Base-by-base conservation (phyloP, 106 monocot genomes). In the Dendrobium catenatum region DNA sequence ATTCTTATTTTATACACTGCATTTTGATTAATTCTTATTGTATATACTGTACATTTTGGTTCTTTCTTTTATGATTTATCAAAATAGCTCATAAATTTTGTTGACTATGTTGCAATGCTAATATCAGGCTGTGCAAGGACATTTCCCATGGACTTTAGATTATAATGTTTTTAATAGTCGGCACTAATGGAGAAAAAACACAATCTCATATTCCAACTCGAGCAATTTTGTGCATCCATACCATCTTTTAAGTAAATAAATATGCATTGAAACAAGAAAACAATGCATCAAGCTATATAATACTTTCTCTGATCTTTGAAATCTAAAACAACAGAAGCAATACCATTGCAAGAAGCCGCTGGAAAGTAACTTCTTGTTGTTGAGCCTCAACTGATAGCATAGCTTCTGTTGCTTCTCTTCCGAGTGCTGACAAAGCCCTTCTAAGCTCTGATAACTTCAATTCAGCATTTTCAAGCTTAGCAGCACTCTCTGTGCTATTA, bases 371-470 rank as follows among this genome's bases (percentile, higher is more conserved):
- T 70, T 88, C 77, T 78, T 94, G 94, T 78, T 98, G 98, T 64
- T 90, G 89, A 81, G 83, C 58, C 82, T 95, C 89, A 59, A 98
- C 95, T 33, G 98, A 87, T 68, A 79, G 49, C 98, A 98, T 98
- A 58, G 98, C 98, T 72, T 88, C 78, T 76, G 93, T 95, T 49
- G 98, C 95, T 81, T 95, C 98, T 85, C 76, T 92, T 20, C 98
- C 98, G 5, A 98, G 75, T 56, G 98, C 93, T 79, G 88, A 82
- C 82, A 93, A 72, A 46, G 87, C 61, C 48, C 80, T 85, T 81
- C 81, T 87, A 26, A 98, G 89, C 79, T 95, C 95, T 49, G 89
- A 86, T 81, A 98, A 84, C 83, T 89, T 94, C 22, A 78, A 77
- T 89, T 95, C 98, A 78, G 95, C 90, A 85, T 93, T 78, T 82